A percentile compares a stretch with the other conserved stretches of the same genome.
Conservation (phyloP, 805 yeast genomes). For the Kodamaea leandrae region DNA sequence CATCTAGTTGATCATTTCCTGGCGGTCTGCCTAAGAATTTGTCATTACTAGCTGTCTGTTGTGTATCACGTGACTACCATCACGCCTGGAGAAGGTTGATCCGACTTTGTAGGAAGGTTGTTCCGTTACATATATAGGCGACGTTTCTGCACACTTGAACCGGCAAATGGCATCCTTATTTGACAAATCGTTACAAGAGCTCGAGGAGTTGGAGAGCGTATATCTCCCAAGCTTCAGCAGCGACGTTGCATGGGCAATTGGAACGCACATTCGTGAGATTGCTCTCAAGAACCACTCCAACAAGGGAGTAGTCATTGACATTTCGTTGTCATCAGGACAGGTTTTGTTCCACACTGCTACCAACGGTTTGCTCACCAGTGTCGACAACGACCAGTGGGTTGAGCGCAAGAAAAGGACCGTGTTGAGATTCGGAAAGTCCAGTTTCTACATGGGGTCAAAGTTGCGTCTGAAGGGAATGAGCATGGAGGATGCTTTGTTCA, state of each 20-base stretch:
- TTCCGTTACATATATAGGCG: constrained; percentile 2
- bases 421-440: constrained; percentile 46
- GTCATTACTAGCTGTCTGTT: too few species aligned
- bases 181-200: constrained; percentile 15
- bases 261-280: constrained; percentile 36
- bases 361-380: constrained; percentile 30
- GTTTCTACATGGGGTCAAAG: constrained; percentile 47
- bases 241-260: constrained; percentile 47
- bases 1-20: too few species aligned
- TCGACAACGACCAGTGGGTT: constrained; percentile 58
- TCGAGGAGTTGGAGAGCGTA: constrained; percentile 24
- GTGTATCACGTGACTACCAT: too few species aligned
- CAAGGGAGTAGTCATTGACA: constrained; percentile 47
- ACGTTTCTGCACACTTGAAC: not conserved
- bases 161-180: constrained; percentile 12
- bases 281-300: constrained; percentile 25
- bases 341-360: constrained; percentile 45
- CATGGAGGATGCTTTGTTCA: constrained; percentile 35
- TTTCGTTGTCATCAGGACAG: constrained; percentile 45
- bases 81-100: not conserved
- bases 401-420: constrained; percentile 48
- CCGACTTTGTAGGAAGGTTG: constrained; percentile 8
- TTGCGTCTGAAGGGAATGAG: constrained; percentile 35
- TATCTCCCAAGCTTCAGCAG: constrained; percentile 27
- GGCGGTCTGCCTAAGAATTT: too few species aligned